A percentile compares a stretch with the other conserved stretches of the same genome.
Conservation (phyloP, 768 basidiomycete genomes). For the Cystobasidium ongulense region DNA sequence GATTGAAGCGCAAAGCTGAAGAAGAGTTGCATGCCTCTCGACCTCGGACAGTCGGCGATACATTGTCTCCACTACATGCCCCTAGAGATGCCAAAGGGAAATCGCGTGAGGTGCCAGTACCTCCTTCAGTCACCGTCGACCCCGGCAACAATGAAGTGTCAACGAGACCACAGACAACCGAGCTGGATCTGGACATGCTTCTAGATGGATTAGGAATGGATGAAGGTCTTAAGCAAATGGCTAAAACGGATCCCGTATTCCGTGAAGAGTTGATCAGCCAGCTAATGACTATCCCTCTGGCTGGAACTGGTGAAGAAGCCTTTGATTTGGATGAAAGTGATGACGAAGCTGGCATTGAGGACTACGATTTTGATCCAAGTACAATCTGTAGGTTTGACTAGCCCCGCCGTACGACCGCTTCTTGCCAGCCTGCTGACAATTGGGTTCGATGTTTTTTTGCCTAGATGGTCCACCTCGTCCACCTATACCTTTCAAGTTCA, state of each 20-base stretch:
- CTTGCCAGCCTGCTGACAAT: background rate
- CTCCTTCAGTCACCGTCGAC: background rate
- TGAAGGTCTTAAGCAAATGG: background rate
- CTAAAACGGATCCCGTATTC: background rate
- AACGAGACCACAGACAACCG: background rate
- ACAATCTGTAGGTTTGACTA: background rate
- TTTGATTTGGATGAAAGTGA: background rate
- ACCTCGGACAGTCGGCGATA: background rate
- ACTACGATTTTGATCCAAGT: background rate
- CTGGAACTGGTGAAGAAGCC: background rate
- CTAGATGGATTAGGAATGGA: constrained; percentile 18
- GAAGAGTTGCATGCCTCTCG: background rate
- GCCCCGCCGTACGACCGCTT: no score
- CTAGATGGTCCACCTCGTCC: background rate
- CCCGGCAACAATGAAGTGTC: background rate
- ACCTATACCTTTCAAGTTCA: constrained; percentile 6
- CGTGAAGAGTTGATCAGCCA: background rate
- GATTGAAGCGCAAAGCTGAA: constrained; percentile 1
- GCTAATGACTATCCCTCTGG: background rate
- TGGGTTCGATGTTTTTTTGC: background rate
- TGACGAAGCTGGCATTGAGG: background rate
- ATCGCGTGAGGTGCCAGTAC: background rate
- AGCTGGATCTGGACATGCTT: constrained; percentile 19
- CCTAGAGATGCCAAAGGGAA: background rate
- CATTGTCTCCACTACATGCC: background rate